Conservation (phyloP, 2,329 filamentous ascomycete species). For the Sclerotiophoma versabilis region DNA sequence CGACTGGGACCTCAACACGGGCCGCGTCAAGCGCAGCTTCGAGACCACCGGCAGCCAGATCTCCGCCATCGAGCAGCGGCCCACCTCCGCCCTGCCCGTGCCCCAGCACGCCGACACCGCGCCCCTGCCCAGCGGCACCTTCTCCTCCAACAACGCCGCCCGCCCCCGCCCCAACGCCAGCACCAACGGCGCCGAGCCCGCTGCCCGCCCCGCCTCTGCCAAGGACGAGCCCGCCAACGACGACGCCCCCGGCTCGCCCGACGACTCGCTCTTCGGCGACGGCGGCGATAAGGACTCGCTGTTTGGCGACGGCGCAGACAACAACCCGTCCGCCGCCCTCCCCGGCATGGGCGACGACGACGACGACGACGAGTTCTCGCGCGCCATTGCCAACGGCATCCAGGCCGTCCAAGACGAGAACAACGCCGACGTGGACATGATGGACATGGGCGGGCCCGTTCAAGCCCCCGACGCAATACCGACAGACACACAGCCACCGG, state of each 20-base stretch:
- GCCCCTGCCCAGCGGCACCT: conserved; percentile 67
- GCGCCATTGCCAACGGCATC: conserved; percentile 68
- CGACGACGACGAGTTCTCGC: conserved; percentile 72
- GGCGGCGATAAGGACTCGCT: conserved; percentile 72
- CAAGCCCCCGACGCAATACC: conserved; percentile 45
- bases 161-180: conserved; percentile 65
- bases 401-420: conserved; percentile 56
- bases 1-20: conserved; percentile 94
- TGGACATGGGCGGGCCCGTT: conserved; percentile 53
- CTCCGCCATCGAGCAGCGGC: conserved; percentile 84
- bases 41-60: conserved; percentile 82
- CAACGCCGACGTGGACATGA: conserved; percentile 54
- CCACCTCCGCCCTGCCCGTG: conserved; percentile 75
- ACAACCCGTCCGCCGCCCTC: conserved; percentile 52
- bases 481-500: not conserved
- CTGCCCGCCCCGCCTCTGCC: conserved; percentile 36
- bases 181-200: conserved; percentile 47
- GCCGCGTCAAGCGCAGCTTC: conserved; percentile 77
- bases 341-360: conserved; percentile 76
- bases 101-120: conserved; percentile 72
- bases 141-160: conserved; percentile 74
- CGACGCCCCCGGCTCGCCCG: conserved; percentile 69
- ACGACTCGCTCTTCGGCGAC: conserved; percentile 89
- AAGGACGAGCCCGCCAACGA: conserved; percentile 55
- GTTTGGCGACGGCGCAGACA: conserved; percentile 75